Evolutionary conservation across 176 grass and related monocot species (phyloP), one percentile per base, ranked within the genome.

Genomic region (Triticum turgidum): DNA sequence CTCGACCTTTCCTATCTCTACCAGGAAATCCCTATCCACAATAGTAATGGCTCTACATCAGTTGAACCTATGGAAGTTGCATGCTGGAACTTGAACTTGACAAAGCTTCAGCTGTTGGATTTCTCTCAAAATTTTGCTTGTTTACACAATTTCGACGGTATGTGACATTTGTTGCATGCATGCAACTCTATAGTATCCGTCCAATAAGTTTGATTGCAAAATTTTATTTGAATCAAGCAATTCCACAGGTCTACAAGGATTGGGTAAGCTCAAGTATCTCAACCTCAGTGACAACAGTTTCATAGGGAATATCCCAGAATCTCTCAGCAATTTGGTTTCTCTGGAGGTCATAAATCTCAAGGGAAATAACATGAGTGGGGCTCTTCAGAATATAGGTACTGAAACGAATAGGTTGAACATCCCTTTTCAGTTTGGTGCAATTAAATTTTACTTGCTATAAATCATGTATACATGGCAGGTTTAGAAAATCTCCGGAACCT

Each of bases 1-100:
- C 69, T 73, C 21, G 20, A 73, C 0, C 38, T 44, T 72, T 72
- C 0, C 20, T 0, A 0, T 0, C 11, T 71, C 35, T n/a, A 41
- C 68, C 20, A 6, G 10, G 0, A 0, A 41, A 71, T 71, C 34
- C 18, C 34, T 65, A 65, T 11, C 24, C 0, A 14, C 30, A 0
- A 1, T 3, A 13, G 11, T 65, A 25, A 65, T 32, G 64, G 27
- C 32, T 32, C 64, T 13, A 30, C 0, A 2, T 15, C 64, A 27
- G 0, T 15, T 5, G 0, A 2, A 30, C 0, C 1, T 3, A 17
- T 0, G 5, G 12, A 32, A 3, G 27, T 12, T 66, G 20, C 1
- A 73, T 15, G 39, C 71, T 85, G 61, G 83, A 24, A 47, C 11
- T 3, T 85, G 1, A 73, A 13, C n/a, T 27, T 73, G 71, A 73